These are phyloP conservation scores for Quercus engelmannii DNA, from an alignment of 306 rosid genomes.

Conservation along the genomic window DNA sequence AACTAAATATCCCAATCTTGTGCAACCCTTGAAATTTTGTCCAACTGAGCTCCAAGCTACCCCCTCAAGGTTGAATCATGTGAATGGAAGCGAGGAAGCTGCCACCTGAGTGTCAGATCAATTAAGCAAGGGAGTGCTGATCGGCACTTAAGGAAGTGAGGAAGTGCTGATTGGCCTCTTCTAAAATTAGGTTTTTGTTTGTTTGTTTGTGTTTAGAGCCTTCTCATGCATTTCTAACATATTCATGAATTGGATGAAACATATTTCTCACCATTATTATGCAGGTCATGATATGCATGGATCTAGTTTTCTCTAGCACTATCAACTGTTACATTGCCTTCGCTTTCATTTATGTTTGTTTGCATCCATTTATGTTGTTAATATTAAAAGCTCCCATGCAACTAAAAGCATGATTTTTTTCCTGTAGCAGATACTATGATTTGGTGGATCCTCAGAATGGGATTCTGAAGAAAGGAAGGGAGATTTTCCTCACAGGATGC, in stretches of 20 bases:
- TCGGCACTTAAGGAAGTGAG: too few relatives aligned
- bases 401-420: constrained; percentile 16
- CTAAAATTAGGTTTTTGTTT: too few relatives aligned
- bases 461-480: constrained; percentile 83
- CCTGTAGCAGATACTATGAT: constrained; percentile 60
- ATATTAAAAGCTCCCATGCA: constrained; percentile 2
- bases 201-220: too few relatives aligned
- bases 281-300: not conserved
- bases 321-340: not conserved
- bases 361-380: constrained; percentile 2
- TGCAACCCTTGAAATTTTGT: too few relatives aligned
- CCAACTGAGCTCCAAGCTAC: too few relatives aligned
- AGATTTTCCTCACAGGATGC: constrained; percentile 86
- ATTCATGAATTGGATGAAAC: not conserved
- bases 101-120: too few relatives aligned
- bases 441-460: constrained; percentile 55
- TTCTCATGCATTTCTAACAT: too few relatives aligned
- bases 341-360: not conserved
- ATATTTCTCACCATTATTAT: constrained; percentile 1
- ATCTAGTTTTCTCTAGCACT: not conserved
- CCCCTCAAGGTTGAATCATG: too few relatives aligned
- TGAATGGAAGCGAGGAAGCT: too few relatives aligned
- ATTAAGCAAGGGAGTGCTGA: too few relatives aligned
- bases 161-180: too few relatives aligned
- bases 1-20: too few relatives aligned